phyloP scores from a whole-genome alignment of 78 protist species.

The Anaeramoeba flamelloides region DNA sequence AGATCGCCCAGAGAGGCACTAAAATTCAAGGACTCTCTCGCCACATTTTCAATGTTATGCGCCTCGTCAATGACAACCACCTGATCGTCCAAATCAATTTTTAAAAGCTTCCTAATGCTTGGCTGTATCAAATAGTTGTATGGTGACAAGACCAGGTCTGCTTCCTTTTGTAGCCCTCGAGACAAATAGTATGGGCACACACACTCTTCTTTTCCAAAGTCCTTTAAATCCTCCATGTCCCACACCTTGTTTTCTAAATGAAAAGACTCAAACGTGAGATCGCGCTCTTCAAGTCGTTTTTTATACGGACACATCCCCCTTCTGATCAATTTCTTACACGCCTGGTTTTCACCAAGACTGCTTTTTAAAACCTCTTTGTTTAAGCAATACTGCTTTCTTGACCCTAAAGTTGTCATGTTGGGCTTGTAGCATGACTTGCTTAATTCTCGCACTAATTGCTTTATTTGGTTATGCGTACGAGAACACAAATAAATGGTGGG shows the following conservation, averaged over 20 bases:
- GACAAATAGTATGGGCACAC: slow-evolving; percentile 9
- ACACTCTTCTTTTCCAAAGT: not conserved
- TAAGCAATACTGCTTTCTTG: slow-evolving; percentile 28
- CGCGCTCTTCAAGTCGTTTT: not conserved
- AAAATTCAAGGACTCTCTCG: too few relatives aligned
- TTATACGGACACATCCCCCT: not conserved
- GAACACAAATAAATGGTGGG: too few relatives aligned
- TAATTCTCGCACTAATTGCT: slow-evolving; percentile 45
- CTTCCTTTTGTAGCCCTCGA: not conserved
- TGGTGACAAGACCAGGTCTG: slow-evolving; percentile 1
- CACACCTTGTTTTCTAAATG: too few relatives aligned
- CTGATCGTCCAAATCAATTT: slow-evolving; percentile 3
- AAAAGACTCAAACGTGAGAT: not conserved
- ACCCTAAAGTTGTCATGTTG: slow-evolving; percentile 15
- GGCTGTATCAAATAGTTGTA: slow-evolving; percentile 3
- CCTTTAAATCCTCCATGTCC: not conserved
- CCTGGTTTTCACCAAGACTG: too few relatives aligned
- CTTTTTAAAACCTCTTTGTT: not conserved
- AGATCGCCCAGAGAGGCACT: too few relatives aligned
- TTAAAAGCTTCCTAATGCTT: not conserved
- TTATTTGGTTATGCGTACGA: slow-evolving; percentile 60
- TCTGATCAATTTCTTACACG: not conserved
- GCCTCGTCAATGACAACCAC: slow-evolving; percentile 71
- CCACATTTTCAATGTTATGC: slow-evolving; percentile 43
- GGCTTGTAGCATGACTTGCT: slow-evolving; percentile 7